Evolutionary conservation across 176 grass and related monocot species (phyloP).

Genomic region (Juncus inflexus): DNA sequence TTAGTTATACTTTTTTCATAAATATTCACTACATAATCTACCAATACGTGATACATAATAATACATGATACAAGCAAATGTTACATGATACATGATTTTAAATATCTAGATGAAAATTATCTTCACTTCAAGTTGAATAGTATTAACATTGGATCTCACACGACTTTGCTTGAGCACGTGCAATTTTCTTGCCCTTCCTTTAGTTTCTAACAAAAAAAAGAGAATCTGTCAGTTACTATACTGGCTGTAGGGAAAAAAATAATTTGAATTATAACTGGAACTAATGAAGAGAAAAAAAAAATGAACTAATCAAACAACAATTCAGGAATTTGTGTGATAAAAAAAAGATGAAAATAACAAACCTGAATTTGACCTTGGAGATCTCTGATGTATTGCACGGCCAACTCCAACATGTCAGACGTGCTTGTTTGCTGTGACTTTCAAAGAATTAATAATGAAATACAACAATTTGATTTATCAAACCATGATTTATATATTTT

Average conservation of each 20-base stretch:
- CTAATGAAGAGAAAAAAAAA: not conserved
- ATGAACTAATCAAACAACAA: not conserved
- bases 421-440: conserved; percentile 89
- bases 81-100: too few species aligned
- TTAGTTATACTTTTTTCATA: too few species aligned
- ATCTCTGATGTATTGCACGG: conserved; percentile 86
- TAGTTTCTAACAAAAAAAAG: conserved; percentile 53
- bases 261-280: not conserved
- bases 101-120: too few species aligned
- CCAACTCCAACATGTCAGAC: conserved; percentile 91
- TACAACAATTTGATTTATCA: not conserved
- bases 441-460: not conserved
- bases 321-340: not conserved
- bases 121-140: too few species aligned
- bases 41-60: too few species aligned
- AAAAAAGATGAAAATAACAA: conserved; percentile 18
- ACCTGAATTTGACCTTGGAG: conserved; percentile 84
- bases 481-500: not conserved
- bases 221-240: not conserved
- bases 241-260: too few species aligned
- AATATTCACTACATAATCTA: too few species aligned
- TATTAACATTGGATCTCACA: conserved; percentile 3
- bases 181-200: conserved; percentile 66
- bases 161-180: conserved; percentile 40
- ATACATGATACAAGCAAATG: too few species aligned